Evolutionary conservation across 2,329 filamentous ascomycete genomes (phyloP).

Genomic region (Alternaria incomplexa): DNA sequence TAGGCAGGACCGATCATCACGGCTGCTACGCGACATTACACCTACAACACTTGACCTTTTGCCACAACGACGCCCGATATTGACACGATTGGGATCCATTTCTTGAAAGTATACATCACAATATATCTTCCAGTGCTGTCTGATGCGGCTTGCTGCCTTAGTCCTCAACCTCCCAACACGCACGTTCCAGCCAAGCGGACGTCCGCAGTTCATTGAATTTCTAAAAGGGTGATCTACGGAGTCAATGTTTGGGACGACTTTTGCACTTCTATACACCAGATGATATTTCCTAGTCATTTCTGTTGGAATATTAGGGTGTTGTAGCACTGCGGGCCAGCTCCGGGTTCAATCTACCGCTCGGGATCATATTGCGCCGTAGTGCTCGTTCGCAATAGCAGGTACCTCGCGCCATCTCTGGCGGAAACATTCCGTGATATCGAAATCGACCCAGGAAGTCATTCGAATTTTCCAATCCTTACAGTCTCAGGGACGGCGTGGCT

Average conservation of each 20-base stretch:
- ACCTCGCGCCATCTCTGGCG: background rate
- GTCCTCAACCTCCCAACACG: background rate
- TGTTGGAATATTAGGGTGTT: background rate
- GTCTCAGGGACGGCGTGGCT: background rate
- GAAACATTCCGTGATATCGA: background rate
- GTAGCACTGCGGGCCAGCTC: background rate
- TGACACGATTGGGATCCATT: background rate
- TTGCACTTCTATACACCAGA: background rate
- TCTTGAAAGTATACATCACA: background rate
- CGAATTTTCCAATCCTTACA: background rate
- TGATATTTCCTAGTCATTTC: background rate
- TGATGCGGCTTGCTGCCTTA: background rate
- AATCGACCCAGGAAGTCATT: rapidly evolving
- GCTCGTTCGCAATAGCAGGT: background rate
- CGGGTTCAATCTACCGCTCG: background rate
- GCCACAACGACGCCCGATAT: background rate
- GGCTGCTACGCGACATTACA: background rate
- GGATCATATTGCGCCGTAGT: background rate
- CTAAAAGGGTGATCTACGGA: background rate
- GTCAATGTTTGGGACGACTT: background rate
- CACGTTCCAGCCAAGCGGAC: background rate
- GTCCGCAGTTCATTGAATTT: background rate
- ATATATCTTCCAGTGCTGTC: background rate
- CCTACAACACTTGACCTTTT: background rate
- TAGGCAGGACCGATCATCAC: background rate